Conservation (phyloP, 768 basidiomycete species). For the Lactifluus pinguis region DNA sequence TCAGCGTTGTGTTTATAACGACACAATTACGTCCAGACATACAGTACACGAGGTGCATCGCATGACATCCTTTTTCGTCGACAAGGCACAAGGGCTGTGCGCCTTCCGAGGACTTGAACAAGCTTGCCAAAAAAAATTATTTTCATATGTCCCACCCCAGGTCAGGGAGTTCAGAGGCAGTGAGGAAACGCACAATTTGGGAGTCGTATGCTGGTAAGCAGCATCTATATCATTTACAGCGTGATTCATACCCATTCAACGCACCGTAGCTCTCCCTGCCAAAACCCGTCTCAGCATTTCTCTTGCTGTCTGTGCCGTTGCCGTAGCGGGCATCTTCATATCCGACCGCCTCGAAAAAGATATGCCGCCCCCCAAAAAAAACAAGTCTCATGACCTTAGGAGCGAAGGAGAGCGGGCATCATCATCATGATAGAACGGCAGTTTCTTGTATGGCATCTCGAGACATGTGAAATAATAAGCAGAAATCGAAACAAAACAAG, state of each 20-base stretch:
- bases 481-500: neutral
- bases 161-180: constrained; percentile 16
- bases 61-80: too few species aligned
- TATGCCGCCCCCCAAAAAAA: constrained; percentile 19
- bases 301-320: constrained; percentile 26
- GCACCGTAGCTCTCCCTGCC: constrained; percentile 26
- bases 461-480: neutral
- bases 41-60: too few species aligned
- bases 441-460: neutral
- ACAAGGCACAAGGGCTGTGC: too few species aligned
- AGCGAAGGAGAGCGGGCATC: neutral
- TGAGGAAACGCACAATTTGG: constrained; percentile 29
- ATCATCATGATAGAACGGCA: neutral
- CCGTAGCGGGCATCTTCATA: constrained; percentile 24
- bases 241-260: neutral
- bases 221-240: neutral
- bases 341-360: constrained; percentile 26
- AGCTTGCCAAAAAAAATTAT: too few species aligned
- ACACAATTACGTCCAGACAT: too few species aligned
- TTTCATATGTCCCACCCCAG: neutral
- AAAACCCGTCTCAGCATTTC: constrained; percentile 27
- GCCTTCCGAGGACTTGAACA: too few species aligned
- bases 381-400: neutral
- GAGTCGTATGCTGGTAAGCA: constrained; percentile 36
- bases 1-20: too few species aligned